Percentiles rank a stretch among this genome's conserved stretches.
Evolutionary conservation across 371 early-diverging fungal genomes (phyloP).

Genomic region (Sporodiniella umbellata): DNA sequence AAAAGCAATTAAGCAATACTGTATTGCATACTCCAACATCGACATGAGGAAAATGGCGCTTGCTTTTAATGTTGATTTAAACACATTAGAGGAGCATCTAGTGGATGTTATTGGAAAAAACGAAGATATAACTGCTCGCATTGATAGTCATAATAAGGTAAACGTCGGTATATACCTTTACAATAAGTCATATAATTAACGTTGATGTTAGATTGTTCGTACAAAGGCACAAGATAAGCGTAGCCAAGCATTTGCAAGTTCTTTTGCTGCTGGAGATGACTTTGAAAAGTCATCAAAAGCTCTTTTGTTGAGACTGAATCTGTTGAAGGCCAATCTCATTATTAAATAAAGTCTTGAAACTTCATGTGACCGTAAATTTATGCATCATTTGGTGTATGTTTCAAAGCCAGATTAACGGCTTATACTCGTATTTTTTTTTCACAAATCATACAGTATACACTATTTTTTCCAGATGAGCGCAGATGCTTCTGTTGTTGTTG

Average conservation of each 20-base stretch:
- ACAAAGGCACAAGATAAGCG: slow-evolving; percentile 66
- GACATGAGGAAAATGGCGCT: slow-evolving; percentile 78
- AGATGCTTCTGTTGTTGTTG: slow-evolving; percentile 34
- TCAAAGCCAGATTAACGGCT: background rate
- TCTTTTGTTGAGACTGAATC: slow-evolving; percentile 55
- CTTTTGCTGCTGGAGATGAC: slow-evolving; percentile 57
- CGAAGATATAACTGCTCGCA: slow-evolving; percentile 64
- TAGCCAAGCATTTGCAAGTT: slow-evolving; percentile 57
- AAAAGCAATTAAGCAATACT: slow-evolving; percentile 80
- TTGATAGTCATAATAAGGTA: slow-evolving; percentile 87
- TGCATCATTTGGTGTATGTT: background rate
- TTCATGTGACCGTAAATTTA: too few species aligned
- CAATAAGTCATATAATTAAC: background rate
- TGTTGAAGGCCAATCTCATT: slow-evolving; percentile 50
- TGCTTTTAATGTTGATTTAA: slow-evolving; percentile 61
- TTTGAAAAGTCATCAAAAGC: slow-evolving; percentile 59
- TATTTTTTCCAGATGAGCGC: slow-evolving; percentile 16
- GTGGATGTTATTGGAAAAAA: slow-evolving; percentile 62
- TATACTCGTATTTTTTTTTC: background rate
- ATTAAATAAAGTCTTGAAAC: slow-evolving; percentile 23
- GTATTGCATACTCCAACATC: slow-evolving; percentile 74
- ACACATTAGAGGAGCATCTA: slow-evolving; percentile 68
- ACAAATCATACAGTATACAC: background rate
- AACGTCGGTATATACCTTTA: background rate
- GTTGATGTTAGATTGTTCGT: slow-evolving; percentile 38